Percentiles rank a stretch among this genome's conserved stretches.
Evolutionary conservation across 2,329 filamentous ascomycete species (phyloP).

Genomic region (Periconia sp.): DNA sequence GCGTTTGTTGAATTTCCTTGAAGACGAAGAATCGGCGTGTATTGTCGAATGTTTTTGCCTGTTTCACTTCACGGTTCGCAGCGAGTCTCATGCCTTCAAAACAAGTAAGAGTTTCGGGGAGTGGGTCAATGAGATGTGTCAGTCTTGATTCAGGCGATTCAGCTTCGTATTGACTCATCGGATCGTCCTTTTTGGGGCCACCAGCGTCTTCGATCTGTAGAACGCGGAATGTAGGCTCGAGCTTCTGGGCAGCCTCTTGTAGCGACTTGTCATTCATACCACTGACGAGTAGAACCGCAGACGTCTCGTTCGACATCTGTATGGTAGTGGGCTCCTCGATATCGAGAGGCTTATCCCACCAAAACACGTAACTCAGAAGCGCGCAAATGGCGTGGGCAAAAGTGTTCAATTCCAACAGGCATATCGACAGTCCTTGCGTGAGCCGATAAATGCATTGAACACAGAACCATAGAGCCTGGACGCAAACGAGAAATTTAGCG

Average conservation of each 20-base stretch:
- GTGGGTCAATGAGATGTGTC: neutral
- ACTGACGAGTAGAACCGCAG: neutral
- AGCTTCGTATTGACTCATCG: too few relatives aligned
- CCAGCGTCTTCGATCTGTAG: neutral
- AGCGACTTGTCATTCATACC: neutral
- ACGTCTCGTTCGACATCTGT: neutral
- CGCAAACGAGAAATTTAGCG: constrained; percentile 2
- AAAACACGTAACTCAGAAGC: constrained; percentile 33
- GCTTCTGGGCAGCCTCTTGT: neutral
- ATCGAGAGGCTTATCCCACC: constrained; percentile 39
- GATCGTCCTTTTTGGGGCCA: too few relatives aligned
- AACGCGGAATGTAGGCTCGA: neutral
- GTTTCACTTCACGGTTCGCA: too few relatives aligned
- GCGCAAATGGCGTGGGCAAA: constrained; percentile 55
- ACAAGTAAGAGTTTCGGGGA: too few relatives aligned
- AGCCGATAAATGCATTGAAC: constrained; percentile 28
- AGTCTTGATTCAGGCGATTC: neutral
- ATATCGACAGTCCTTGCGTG: constrained; percentile 28
- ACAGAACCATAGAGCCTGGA: constrained; percentile 35
- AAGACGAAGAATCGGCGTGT: too few relatives aligned
- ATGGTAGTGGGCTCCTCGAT: constrained; percentile 15
- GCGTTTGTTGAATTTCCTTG: too few relatives aligned
- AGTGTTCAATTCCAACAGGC: constrained; percentile 66
- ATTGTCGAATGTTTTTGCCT: too few relatives aligned
- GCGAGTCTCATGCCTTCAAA: too few relatives aligned